Percentiles rank a stretch among this genome's conserved stretches.
These are phyloP conservation scores for Leccinum obscurum DNA, from an alignment of 768 basidiomycete genomes.

Conservation along the genomic window DNA sequence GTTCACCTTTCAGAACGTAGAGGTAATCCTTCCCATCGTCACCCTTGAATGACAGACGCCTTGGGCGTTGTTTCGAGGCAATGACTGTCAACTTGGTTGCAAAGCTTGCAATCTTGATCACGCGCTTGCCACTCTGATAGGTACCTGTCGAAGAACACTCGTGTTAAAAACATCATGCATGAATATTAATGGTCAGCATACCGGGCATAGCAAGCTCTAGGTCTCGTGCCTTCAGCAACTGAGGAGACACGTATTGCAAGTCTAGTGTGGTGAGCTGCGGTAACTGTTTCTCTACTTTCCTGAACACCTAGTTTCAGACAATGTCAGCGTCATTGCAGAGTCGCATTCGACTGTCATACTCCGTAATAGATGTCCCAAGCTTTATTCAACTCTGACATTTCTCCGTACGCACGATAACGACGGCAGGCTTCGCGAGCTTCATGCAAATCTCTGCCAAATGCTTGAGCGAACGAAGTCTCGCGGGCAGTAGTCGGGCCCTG, in stretches of 20 bases:
- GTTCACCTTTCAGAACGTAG: conserved; percentile 82
- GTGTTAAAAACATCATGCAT: neutral
- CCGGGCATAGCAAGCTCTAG: conserved; percentile 97
- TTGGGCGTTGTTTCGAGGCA: conserved; percentile 94
- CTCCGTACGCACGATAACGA: conserved; percentile 82
- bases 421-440: conserved; percentile 92
- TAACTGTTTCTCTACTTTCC: conserved; percentile 92
- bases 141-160: conserved; percentile 56
- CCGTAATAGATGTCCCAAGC: conserved; percentile 99
- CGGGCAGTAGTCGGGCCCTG: conserved; percentile 93
- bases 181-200: conserved; percentile 27
- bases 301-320: conserved; percentile 69
- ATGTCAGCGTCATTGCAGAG: conserved; percentile 2
- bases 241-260: conserved; percentile 95
- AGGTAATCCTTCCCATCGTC: conserved; percentile 93
- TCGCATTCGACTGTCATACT: conserved; percentile 43
- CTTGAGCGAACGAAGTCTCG: conserved; percentile 93
- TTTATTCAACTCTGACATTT: conserved; percentile 87
- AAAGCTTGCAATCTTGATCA: conserved; percentile 83
- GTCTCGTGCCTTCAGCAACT: conserved; percentile 82
- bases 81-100: conserved; percentile 90
- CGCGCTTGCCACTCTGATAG: conserved; percentile 84
- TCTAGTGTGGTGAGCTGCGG: conserved; percentile 88
- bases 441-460: conserved; percentile 87
- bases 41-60: conserved; percentile 83